Conservation (phyloP, 2,329 filamentous ascomycete species). For the Fusarium pseudoanthophilum region DNA sequence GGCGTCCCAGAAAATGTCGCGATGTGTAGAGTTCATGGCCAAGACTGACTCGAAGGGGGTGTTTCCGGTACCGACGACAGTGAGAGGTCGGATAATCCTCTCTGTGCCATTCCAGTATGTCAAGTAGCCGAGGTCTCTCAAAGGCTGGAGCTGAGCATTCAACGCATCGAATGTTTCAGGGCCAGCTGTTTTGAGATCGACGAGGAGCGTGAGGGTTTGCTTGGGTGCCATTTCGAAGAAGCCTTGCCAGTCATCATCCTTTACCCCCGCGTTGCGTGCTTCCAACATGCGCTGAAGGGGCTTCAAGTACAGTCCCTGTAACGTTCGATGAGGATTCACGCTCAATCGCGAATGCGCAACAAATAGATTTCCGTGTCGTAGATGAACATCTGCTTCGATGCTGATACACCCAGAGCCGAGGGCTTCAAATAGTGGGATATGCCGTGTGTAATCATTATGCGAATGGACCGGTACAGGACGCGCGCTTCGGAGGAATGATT, state of each 20-base stretch:
- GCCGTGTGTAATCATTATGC: slow-evolving; percentile 20
- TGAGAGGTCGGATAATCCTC: slow-evolving; percentile 5
- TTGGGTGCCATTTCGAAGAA: neutral
- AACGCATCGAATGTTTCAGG: neutral
- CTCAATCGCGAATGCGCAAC: slow-evolving; percentile 8
- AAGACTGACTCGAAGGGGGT: slow-evolving; percentile 1
- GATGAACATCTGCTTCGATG: slow-evolving; percentile 14
- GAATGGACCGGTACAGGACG: slow-evolving; percentile 14
- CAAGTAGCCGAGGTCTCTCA: slow-evolving; percentile 6
- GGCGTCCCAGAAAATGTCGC: slow-evolving; percentile 27
- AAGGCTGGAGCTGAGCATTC: neutral
- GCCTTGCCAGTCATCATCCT: neutral
- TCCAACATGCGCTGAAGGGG: slow-evolving; percentile 13
- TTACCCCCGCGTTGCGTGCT: neutral
- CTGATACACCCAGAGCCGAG: slow-evolving; percentile 20
- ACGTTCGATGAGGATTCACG: neutral
- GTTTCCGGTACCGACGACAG: slow-evolving; percentile 6
- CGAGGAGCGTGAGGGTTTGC: slow-evolving; percentile 4
- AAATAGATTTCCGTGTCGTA: neutral
- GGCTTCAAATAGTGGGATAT: slow-evolving; percentile 19
- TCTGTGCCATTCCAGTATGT: slow-evolving; percentile 23
- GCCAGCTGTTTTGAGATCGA: slow-evolving; percentile 15
- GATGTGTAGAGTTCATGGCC: neutral
- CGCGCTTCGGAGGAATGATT: slow-evolving; percentile 11
- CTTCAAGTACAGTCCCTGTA: neutral